A percentile compares a stretch with the other conserved stretches of the same genome.
phyloP scores from a whole-genome alignment of 2,329 filamentous ascomycete species.

The Diaporthe citriasiana region DNA sequence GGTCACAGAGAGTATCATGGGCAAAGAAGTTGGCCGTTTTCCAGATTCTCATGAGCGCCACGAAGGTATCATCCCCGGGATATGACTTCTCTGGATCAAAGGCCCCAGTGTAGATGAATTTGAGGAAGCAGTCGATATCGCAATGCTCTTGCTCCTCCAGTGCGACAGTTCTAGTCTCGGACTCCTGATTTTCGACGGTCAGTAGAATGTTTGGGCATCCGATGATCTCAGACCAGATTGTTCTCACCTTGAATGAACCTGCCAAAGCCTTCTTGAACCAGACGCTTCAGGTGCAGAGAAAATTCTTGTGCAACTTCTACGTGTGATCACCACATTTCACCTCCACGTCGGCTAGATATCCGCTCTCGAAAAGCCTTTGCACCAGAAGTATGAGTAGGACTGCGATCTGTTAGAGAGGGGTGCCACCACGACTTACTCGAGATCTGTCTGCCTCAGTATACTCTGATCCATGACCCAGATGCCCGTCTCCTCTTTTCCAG shows the following conservation, averaged over 20 bases:
- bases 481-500: background rate
- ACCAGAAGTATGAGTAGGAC: rapidly evolving
- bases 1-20: background rate
- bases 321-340: background rate
- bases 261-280: constrained; percentile 19
- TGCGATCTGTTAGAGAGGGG: background rate
- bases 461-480: background rate
- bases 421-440: background rate
- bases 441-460: background rate
- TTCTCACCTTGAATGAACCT: background rate
- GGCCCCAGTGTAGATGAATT: background rate
- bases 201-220: background rate
- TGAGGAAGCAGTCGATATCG: background rate
- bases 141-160: background rate
- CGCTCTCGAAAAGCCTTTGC: background rate
- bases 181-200: background rate
- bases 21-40: background rate
- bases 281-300: constrained; percentile 13
- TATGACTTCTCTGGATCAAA: background rate
- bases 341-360: background rate
- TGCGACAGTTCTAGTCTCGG: background rate
- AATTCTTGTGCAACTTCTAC: background rate
- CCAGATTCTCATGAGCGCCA: background rate
- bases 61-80: background rate
- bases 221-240: background rate